These are phyloP conservation scores for Botryobasidium botryosum DNA, from an alignment of 768 basidiomycete species.

Conservation along the genomic window DNA sequence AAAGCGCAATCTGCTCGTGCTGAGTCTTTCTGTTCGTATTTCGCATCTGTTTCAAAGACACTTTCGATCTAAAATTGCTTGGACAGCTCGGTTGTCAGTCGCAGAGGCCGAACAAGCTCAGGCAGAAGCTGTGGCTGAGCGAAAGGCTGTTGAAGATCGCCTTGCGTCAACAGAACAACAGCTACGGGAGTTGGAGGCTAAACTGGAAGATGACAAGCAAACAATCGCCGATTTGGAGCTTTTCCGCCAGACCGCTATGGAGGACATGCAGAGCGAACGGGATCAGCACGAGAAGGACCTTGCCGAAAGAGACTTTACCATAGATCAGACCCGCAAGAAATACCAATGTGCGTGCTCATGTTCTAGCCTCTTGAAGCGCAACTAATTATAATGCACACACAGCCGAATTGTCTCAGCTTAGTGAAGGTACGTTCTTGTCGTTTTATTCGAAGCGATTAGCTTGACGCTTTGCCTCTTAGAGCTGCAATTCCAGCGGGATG, in stretches of 20 bases:
- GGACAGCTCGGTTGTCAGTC: conserved; percentile 40
- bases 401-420: conserved; percentile 67
- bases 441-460: conserved; percentile 4
- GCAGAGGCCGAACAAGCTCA: conserved; percentile 44
- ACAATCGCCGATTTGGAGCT: conserved; percentile 48
- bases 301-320: conserved; percentile 58
- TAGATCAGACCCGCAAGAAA: conserved; percentile 70
- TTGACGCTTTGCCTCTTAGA: conserved; percentile 25
- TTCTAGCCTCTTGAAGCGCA: background rate
- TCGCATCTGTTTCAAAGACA: background rate
- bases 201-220: conserved; percentile 49
- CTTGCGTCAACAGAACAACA: conserved; percentile 35
- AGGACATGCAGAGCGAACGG: conserved; percentile 63
- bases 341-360: conserved; percentile 44
- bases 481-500: conserved; percentile 60
- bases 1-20: conserved; percentile 45
- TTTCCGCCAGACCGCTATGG: conserved; percentile 48
- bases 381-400: conserved; percentile 9
- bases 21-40: conserved; percentile 39
- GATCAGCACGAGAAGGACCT: conserved; percentile 66
- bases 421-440: conserved; percentile 36
- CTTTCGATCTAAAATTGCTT: conserved; percentile 4
- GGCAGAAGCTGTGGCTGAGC: conserved; percentile 33
- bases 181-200: conserved; percentile 40
- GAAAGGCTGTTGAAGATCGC: conserved; percentile 33